Conservation (phyloP, 78 protist species). For the Reticulomyxa filosa region DNA sequence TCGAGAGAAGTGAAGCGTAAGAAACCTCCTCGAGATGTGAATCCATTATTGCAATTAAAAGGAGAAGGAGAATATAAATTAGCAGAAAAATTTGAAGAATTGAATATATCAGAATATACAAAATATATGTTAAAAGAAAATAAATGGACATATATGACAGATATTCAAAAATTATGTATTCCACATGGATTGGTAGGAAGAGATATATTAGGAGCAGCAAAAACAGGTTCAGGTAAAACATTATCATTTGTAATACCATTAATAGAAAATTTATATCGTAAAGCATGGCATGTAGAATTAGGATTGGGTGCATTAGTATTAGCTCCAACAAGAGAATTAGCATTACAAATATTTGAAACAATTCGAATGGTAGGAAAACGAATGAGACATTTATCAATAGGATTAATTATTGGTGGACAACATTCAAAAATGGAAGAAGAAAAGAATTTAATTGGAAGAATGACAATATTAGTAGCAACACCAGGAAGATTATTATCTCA, state of each 20-base stretch:
- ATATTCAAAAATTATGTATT: conserved; percentile 52
- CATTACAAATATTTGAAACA: conserved; percentile 87
- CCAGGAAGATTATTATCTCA: conserved; percentile 96
- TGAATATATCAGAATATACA: conserved; percentile 18
- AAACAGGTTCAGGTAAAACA: conserved; percentile 89
- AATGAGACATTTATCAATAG: conserved; percentile 76
- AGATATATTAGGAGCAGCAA: conserved; percentile 80
- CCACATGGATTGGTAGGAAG: conserved; percentile 61
- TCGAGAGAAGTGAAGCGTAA: too few relatives aligned
- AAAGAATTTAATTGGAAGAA: conserved; percentile 22
- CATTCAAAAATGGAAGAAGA: conserved; percentile 34
- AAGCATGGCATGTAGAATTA: conserved; percentile 40
- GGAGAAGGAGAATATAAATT: neutral
- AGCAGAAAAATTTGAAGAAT: neutral
- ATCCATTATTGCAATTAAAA: too few relatives aligned
- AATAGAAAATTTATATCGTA: conserved; percentile 50
- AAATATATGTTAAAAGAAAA: conserved; percentile 23
- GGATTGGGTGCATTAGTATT: conserved; percentile 86
- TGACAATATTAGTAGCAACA: conserved; percentile 80
- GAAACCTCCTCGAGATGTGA: too few relatives aligned
- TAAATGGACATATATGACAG: conserved; percentile 40
- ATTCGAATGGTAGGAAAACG: conserved; percentile 28
- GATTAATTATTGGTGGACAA: conserved; percentile 78
- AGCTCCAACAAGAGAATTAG: conserved; percentile 94
- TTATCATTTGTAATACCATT: conserved; percentile 69